Conservation (phyloP, 2,329 filamentous ascomycete genomes). For the Colletotrichum paranaense region DNA sequence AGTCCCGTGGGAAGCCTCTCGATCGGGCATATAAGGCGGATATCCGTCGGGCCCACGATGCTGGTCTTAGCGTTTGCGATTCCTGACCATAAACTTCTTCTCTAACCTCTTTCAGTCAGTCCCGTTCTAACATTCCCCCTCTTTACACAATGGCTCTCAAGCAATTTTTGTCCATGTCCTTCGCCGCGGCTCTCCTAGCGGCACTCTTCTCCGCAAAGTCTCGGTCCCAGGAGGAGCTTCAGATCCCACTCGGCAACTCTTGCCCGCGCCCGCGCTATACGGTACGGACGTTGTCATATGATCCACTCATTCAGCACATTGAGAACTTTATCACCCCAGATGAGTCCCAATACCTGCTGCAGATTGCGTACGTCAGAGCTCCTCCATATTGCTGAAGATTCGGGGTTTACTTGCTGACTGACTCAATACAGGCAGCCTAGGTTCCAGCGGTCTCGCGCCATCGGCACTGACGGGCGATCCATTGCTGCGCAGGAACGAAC, state of each 20-base stretch:
- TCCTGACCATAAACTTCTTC: neutral
- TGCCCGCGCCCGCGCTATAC: neutral
- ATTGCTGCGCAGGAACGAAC: neutral
- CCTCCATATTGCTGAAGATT: neutral
- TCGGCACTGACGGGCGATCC: neutral
- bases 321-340: neutral
- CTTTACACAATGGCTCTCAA: neutral
- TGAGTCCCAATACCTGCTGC: neutral
- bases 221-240: neutral
- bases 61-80: neutral
- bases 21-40: neutral
- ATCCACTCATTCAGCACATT: neutral
- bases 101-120: neutral
- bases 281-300: neutral
- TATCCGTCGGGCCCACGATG: neutral
- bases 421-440: neutral
- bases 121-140: neutral
- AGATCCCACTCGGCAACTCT: neutral
- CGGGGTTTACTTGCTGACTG: neutral
- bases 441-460: neutral
- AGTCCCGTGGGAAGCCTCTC: neutral
- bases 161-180: neutral
- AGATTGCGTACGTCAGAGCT: neutral
- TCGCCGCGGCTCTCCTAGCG: neutral
- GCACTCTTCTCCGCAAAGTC: neutral